A percentile compares a stretch with the other conserved stretches of the same genome.
These are phyloP conservation scores for Gossypium bickii DNA, from an alignment of 345 rosid genomes.

Conservation along the genomic window DNA sequence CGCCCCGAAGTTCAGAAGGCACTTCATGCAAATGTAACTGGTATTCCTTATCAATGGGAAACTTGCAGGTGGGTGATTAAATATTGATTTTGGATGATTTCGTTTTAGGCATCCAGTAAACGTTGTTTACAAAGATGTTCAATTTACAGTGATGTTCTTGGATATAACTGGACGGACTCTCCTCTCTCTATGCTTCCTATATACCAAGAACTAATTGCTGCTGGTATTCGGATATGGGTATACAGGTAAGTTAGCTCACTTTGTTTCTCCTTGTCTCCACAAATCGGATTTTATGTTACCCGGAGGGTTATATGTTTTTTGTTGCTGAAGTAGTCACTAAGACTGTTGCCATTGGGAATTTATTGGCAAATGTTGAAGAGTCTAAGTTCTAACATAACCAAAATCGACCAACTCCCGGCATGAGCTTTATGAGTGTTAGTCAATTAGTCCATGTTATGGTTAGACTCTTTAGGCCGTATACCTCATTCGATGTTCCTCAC, in stretches of 20 bases:
- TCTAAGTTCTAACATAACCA: neutral
- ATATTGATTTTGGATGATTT: neutral
- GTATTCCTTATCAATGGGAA: slow-evolving; percentile 70
- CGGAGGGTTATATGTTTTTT: neutral
- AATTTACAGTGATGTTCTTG: slow-evolving; percentile 52
- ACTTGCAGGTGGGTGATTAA: slow-evolving; percentile 61
- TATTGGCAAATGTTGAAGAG: too few species aligned
- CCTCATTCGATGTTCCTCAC: neutral
- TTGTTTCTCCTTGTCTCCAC: neutral
- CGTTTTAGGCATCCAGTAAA: neutral
- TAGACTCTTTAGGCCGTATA: neutral
- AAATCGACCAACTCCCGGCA: neutral
- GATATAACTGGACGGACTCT: slow-evolving; percentile 71
- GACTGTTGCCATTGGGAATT: too few species aligned
- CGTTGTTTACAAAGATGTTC: neutral
- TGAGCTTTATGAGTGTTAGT: neutral
- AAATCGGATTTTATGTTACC: neutral
- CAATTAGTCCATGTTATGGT: neutral
- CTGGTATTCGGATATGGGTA: slow-evolving; percentile 81
- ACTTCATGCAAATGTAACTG: slow-evolving; percentile 80
- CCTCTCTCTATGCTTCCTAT: slow-evolving; percentile 94
- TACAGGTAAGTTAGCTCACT: slow-evolving; percentile 43
- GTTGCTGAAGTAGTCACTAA: too few species aligned
- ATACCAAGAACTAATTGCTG: slow-evolving; percentile 78
- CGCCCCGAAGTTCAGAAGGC: slow-evolving; percentile 88